These are phyloP conservation scores for Glycine tomentella DNA, from an alignment of 306 rosid species.

Conservation along the genomic window DNA sequence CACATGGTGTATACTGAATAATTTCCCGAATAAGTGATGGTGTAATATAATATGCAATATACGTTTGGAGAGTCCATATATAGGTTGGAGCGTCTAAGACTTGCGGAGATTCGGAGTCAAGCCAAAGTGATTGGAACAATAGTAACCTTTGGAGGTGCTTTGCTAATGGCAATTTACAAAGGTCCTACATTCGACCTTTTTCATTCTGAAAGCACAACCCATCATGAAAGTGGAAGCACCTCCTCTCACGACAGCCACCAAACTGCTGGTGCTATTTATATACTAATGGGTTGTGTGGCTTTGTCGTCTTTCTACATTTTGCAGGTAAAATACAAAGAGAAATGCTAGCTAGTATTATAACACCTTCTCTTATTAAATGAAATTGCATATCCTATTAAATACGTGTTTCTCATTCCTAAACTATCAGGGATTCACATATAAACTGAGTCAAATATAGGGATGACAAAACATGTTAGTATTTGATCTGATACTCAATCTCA, in stretches of 20 bases:
- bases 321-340: slow-evolving; percentile 44
- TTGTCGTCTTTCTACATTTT: slow-evolving; percentile 72
- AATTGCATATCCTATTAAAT: not conserved
- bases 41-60: too few species aligned
- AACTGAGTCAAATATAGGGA: too few species aligned
- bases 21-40: too few species aligned
- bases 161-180: slow-evolving; percentile 74
- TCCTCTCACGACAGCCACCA: slow-evolving; percentile 47
- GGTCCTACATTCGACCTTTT: slow-evolving; percentile 65
- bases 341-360: too few species aligned
- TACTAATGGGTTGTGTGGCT: slow-evolving; percentile 67
- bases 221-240: slow-evolving; percentile 4
- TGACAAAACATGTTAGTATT: too few species aligned
- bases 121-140: slow-evolving; percentile 75
- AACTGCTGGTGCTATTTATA: slow-evolving; percentile 57
- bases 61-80: too few species aligned
- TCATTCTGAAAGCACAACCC: slow-evolving; percentile 42
- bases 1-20: too few species aligned
- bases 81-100: slow-evolving; percentile 61
- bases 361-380: not conserved
- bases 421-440: too few species aligned
- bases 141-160: slow-evolving; percentile 73
- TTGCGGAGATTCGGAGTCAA: slow-evolving; percentile 56
- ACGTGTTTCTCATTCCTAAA: not conserved
- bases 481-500: too few species aligned